Evolutionary conservation across 352 stramenopile genomes (phyloP), one percentile per base, ranked within the genome.

Genomic region (Globisporangium middletonii): DNA sequence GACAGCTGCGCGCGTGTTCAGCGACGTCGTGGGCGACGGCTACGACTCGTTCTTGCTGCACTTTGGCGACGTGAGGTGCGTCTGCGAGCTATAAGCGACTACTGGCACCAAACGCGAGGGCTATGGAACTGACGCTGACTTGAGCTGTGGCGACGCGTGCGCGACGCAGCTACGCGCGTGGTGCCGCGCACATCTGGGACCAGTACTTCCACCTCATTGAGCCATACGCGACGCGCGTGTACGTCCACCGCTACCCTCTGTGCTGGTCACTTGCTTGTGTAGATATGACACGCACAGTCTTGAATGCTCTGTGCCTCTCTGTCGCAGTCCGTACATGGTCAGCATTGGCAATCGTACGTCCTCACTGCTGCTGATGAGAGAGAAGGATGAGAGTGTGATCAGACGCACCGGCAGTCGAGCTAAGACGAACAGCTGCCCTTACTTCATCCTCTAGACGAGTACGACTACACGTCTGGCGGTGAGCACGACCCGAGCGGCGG

Each of bases 181-280:
- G 75, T 3, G 61, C 77, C 38, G 79, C 72, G 38, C 73, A 69
- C 26, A 60, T 88, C 49, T 92, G 82, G 82, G 82, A 92, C 43
- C 72, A 77, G 33, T 92, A 87, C 60, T 89, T 92, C 49, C 75
- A 82, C 51, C 54, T 89, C 28, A 88, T 89, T 35, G 77, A 89
- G 43, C 73, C 77, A 3, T 76, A 81, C 43, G 79, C 79, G 15
- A 89, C 79, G 8, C 75, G 75, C 58, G 53, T 88, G 79, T 88
- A 70, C 50, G 76, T n/a, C 2, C 38, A 41, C 16, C 56, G 5
- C 7, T 30, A 27, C 46, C 44, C 23, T 61, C 33, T 38, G 42
- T 57, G 18, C 30, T 23, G 23, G 23, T 23, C 23, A 23, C 23
- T 23, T 23, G 23, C 23, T 23, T 23, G 23, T 23, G 23, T 23